Conservation (phyloP, 331 rosid species). For the Quercus tomentella region DNA sequence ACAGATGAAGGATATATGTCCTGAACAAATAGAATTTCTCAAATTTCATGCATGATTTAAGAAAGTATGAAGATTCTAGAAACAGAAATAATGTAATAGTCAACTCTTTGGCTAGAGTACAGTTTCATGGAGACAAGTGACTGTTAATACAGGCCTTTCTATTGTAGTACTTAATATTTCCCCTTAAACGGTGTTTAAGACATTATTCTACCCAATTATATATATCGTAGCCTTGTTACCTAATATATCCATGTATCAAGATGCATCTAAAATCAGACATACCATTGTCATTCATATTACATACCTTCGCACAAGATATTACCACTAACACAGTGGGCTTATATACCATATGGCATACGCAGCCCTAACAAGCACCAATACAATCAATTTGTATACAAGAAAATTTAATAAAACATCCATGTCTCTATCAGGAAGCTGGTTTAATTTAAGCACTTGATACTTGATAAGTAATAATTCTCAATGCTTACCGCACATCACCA, state of each 20-base stretch:
- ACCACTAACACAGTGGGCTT: neutral
- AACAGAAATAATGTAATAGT: neutral
- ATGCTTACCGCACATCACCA: conserved; percentile 64
- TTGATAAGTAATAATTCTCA: neutral
- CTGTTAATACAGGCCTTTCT: neutral
- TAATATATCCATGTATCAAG: neutral
- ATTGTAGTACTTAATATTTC: neutral
- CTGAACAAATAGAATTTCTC: neutral
- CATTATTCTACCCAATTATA: neutral
- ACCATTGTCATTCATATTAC: neutral
- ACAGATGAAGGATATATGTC: neutral
- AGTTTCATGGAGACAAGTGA: neutral
- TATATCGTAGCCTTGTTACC: neutral
- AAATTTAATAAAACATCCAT: neutral
- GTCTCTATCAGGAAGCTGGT: neutral
- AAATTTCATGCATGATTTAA: neutral
- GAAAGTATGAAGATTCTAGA: neutral
- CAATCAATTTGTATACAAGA: neutral
- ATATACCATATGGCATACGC: neutral
- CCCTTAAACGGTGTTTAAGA: neutral
- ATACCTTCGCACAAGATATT: neutral
- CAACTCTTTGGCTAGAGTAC: neutral
- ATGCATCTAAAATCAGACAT: neutral
- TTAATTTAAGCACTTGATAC: neutral
- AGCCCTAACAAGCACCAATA: neutral